phyloP scores from a whole-genome alignment of 805 yeast genomes.

The Millerozyma miso region DNA sequence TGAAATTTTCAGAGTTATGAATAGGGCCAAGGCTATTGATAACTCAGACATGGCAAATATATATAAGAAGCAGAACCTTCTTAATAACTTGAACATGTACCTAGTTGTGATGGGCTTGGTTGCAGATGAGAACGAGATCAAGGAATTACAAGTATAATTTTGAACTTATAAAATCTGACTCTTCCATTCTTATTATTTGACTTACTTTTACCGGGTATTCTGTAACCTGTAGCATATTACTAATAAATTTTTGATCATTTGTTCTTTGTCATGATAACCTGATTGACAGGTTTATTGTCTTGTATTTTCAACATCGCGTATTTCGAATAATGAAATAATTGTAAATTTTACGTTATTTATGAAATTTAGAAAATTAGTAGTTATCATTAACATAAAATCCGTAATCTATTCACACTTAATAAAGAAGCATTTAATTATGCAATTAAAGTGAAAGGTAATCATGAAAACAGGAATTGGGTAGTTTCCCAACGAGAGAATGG shows the following conservation, averaged over 20 bases:
- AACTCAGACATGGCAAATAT: conserved; percentile 43
- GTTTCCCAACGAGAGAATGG: too few species aligned
- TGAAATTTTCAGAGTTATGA: conserved; percentile 85
- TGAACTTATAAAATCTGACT: neutral
- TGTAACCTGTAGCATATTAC: neutral
- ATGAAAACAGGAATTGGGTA: too few species aligned
- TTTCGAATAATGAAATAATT: too few species aligned
- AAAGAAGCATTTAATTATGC: too few species aligned
- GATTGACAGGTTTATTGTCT: too few species aligned
- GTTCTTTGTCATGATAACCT: neutral
- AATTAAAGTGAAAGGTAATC: too few species aligned
- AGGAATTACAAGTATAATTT: conserved; percentile 47
- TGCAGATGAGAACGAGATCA: conserved; percentile 85
- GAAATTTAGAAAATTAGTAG: too few species aligned
- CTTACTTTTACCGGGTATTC: neutral
- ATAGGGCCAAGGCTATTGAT: conserved; percentile 62
- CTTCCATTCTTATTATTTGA: neutral
- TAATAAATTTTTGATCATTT: neutral
- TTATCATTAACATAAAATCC: too few species aligned
- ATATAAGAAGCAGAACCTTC: conserved; percentile 51
- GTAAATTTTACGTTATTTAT: too few species aligned
- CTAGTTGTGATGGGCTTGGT: conserved; percentile 94
- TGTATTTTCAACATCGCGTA: too few species aligned
- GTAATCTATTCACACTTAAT: too few species aligned
- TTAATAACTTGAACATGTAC: conserved; percentile 82